Evolutionary conservation across 2,329 filamentous ascomycete genomes (phyloP).

Genomic region (Aphanocladium album): DNA sequence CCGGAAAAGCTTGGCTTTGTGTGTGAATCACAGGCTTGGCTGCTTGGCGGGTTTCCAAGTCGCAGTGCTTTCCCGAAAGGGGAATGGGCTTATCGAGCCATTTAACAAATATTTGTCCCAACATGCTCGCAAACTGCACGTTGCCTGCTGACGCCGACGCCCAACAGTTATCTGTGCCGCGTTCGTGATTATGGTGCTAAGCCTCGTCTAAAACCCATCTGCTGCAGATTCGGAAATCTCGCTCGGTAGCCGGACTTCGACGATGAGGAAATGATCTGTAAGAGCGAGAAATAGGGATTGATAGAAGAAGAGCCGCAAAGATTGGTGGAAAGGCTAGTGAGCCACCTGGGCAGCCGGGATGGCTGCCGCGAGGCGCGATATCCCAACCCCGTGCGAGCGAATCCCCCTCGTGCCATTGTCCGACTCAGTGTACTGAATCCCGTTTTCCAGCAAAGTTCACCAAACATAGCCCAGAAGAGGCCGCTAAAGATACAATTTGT

Average conservation of each 20-base stretch:
- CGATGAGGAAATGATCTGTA: not conserved
- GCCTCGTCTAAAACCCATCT: not conserved
- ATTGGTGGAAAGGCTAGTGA: not conserved
- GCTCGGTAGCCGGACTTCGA: not conserved
- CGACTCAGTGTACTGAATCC: not conserved
- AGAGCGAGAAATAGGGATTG: not conserved
- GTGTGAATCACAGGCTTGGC: not conserved
- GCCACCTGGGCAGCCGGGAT: not conserved
- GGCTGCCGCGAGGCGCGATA: not conserved
- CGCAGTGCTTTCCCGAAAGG: not conserved
- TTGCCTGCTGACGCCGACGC: not conserved
- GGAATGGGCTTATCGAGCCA: not conserved
- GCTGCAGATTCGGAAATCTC: not conserved
- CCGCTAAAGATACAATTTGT: not conserved
- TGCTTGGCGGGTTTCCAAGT: not conserved
- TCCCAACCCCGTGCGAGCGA: not conserved
- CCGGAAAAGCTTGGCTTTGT: not conserved
- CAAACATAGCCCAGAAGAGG: not conserved
- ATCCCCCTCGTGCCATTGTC: not conserved
- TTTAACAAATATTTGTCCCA: not conserved
- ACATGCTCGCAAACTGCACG: not conserved
- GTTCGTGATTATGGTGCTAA: not conserved
- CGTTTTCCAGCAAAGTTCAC: not conserved
- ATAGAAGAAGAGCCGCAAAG: not conserved
- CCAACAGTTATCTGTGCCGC: not conserved